A percentile compares a stretch with the other conserved stretches of the same genome.
phyloP scores from a whole-genome alignment of 2,329 filamentous ascomycete genomes.

The Fusarium azukiicola region DNA sequence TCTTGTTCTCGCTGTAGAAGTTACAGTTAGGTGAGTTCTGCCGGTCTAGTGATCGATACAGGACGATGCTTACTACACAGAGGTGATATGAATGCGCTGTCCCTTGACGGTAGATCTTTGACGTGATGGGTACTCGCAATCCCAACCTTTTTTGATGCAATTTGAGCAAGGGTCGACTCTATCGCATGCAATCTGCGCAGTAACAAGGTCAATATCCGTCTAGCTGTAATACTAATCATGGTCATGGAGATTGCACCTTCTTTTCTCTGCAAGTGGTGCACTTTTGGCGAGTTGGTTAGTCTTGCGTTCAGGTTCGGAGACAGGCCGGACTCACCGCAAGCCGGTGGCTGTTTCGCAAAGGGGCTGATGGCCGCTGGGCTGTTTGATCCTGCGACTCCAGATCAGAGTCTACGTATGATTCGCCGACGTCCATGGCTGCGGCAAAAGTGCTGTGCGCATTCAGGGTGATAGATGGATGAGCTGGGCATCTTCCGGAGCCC shows the following conservation, averaged over 20 bases:
- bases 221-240: not conserved
- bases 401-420: conserved; percentile 6
- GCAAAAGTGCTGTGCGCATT: not conserved
- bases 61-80: not conserved
- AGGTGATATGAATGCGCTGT: conserved; percentile 17
- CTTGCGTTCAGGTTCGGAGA: not conserved
- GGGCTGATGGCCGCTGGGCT: not conserved
- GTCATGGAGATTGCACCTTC: not conserved
- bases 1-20: conserved; percentile 1
- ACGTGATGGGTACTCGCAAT: conserved; percentile 6
- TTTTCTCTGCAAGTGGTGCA: conserved; percentile 13
- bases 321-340: not conserved
- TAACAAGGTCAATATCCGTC: not conserved
- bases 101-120: conserved; percentile 10
- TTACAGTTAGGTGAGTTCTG: not conserved
- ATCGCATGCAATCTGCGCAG: conserved; percentile 12
- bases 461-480: not conserved
- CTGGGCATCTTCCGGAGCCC: conserved; percentile 12
- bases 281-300: not conserved
- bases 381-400: not conserved
- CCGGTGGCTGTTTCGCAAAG: not conserved
- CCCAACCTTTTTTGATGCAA: conserved; percentile 19
- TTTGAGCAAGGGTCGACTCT: conserved; percentile 14
- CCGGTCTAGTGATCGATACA: not conserved
- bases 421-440: not conserved